Base-by-base conservation (phyloP, 1,139 yeast species). In the Candida anutae region DNA sequence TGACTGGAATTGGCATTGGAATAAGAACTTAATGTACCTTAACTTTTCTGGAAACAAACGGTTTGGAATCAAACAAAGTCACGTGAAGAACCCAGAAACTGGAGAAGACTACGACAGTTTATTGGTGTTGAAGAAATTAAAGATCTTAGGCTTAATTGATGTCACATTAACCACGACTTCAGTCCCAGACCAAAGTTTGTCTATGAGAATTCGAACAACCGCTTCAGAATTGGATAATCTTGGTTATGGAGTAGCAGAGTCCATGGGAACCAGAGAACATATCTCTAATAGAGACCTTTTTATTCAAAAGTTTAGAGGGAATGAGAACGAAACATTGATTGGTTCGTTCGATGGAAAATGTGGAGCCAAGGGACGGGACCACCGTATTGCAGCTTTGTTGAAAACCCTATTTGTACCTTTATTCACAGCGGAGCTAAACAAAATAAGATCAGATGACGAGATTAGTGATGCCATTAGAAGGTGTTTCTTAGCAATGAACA, bases 1-100 rank as follows among this genome's bases (percentile, higher is more conserved):
- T 48, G 98, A 90, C 51, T 90, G 97, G 97, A 90, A 85, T 53
- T 93, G 98, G 98, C 80, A 82, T 45, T 78, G 77, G 64, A 93
- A 90, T 48, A 62, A 69, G 31, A 77, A 78, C 26, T 64, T 93
- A 50, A 74, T 68, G 41, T 87, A 82, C 45, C 69, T 93, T 48
- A 90, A 88, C 50, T 78, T 93, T 37, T 84, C 95, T 0, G 97
- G 97, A 23, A 93, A 93, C 49, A 80, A 82, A 46, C 69, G 96
- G 37, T 75, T 93, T 38, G 98, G 90, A 48, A 85, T 90, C 42
- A 78, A 77, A 46, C 79, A 75, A 32, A 67, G 69, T 35, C 78
- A 72, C 36, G 45, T 54, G 5, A 56, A 58, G 41, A 69, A 63
- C 38, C 64, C 74, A 35, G 62, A 62, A 46, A 50, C 66, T 28